These are phyloP conservation scores for Fraxinus dipetala DNA, from an alignment of 305 asterid species.

Conservation along the genomic window DNA sequence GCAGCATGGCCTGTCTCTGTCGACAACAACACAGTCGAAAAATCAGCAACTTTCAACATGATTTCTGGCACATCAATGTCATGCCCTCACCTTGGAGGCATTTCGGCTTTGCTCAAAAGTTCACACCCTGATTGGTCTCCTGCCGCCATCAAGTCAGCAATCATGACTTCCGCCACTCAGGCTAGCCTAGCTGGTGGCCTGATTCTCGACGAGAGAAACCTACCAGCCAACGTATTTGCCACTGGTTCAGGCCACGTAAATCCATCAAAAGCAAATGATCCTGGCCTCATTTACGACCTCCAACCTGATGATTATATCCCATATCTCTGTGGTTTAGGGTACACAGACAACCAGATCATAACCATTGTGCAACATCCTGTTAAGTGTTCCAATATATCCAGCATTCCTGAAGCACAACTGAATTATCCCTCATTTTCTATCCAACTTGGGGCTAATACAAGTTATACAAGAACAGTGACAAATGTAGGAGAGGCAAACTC, in stretches of 20 bases:
- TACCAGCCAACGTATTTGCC: conserved; percentile 39
- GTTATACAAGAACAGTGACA: conserved; percentile 1
- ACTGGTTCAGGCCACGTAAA: conserved; percentile 55
- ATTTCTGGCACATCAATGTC: conserved; percentile 64
- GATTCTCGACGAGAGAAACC: conserved; percentile 34
- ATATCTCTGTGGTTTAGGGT: conserved; percentile 15
- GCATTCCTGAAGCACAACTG: conserved; percentile 12
- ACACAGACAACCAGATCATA: background rate
- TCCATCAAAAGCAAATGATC: conserved; percentile 25
- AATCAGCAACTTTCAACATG: conserved; percentile 37
- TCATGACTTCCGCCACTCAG: conserved; percentile 46
- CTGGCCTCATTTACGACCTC: conserved; percentile 8
- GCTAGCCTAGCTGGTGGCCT: background rate
- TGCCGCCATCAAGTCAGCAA: conserved; percentile 58
- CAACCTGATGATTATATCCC: conserved; percentile 2
- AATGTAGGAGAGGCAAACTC: conserved; percentile 10
- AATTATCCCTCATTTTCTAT: conserved; percentile 12
- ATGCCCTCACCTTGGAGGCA: conserved; percentile 54
- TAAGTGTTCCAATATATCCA: background rate
- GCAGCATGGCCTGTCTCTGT: conserved; percentile 55
- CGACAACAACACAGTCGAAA: conserved; percentile 34
- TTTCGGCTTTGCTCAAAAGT: conserved; percentile 49
- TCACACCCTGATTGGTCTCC: conserved; percentile 62
- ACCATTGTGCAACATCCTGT: background rate
- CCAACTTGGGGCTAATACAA: background rate